Conservation (phyloP, 352 stramenopile species). For the Globisporangium emineosum region DNA sequence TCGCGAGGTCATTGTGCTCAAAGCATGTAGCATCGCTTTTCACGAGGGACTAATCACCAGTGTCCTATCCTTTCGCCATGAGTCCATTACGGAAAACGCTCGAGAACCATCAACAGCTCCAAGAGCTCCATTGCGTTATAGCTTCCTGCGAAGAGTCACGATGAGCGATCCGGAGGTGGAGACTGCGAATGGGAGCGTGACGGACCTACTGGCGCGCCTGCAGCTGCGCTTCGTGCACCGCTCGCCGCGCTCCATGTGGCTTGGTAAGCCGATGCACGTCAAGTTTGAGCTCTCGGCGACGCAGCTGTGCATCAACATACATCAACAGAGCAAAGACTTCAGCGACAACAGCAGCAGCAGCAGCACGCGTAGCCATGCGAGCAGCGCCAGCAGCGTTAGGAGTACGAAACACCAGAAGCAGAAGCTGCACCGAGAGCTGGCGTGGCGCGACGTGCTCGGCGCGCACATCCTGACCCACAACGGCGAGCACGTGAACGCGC, state of each 20-base stretch:
- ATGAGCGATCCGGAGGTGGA: not conserved
- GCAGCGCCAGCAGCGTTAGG: not conserved
- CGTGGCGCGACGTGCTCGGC: slow-evolving; percentile 52
- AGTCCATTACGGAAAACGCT: not conserved
- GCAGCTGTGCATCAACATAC: slow-evolving; percentile 14
- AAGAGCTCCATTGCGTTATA: not conserved
- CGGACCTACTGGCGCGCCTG: slow-evolving; percentile 14
- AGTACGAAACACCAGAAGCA: not conserved
- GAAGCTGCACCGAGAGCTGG: slow-evolving; percentile 20
- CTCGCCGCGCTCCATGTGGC: slow-evolving; percentile 18
- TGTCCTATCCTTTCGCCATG: not conserved
- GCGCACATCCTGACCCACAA: slow-evolving; percentile 46
- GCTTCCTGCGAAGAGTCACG: not conserved
- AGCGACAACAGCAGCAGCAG: not conserved
- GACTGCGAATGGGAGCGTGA: not conserved
- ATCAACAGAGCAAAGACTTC: not conserved
- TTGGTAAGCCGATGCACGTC: slow-evolving; percentile 12
- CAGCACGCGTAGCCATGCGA: not conserved
- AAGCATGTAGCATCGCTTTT: not conserved
- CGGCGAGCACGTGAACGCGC: slow-evolving; percentile 31
- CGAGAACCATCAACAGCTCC: not conserved
- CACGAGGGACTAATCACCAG: not conserved
- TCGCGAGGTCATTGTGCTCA: not conserved
- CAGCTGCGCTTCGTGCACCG: slow-evolving; percentile 19
- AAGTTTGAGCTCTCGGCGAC: slow-evolving; percentile 9